phyloP scores from a whole-genome alignment of 768 basidiomycete species.

The Leccinum uliginosum region DNA sequence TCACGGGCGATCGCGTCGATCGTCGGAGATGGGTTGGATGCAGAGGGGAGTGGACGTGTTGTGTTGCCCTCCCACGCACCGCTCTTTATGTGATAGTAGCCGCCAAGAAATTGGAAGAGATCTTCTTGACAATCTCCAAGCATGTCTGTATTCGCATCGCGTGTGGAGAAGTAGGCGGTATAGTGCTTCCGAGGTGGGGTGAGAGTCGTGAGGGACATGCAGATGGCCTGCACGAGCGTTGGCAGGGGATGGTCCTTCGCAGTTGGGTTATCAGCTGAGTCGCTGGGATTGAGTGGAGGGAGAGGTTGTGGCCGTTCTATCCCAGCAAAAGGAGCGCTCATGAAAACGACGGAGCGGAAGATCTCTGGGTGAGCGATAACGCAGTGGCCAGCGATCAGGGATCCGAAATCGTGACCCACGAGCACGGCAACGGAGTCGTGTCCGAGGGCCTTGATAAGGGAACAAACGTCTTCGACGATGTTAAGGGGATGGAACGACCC shows the following conservation, averaged over 20 bases:
- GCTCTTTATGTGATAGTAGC: constrained; percentile 48
- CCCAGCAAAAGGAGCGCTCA: constrained; percentile 56
- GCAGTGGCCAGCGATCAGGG: constrained; percentile 48
- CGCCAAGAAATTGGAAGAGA: constrained; percentile 21
- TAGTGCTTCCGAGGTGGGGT: constrained; percentile 57
- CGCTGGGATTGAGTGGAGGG: background rate
- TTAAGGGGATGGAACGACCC: constrained; percentile 48
- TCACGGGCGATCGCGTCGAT: constrained; percentile 26
- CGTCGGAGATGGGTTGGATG: constrained; percentile 20
- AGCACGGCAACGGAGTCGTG: constrained; percentile 44
- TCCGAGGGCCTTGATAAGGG: constrained; percentile 49
- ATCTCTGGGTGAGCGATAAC: constrained; percentile 53
- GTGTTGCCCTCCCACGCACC: constrained; percentile 46
- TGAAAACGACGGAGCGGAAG: constrained; percentile 52
- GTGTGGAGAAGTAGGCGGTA: constrained; percentile 44
- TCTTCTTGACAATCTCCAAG: constrained; percentile 16
- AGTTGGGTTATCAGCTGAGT: constrained; percentile 2
- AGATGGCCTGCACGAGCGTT: constrained; percentile 3
- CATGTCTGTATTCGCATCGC: constrained; percentile 46
- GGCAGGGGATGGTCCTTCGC: constrained; percentile 9
- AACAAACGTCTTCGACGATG: constrained; percentile 46
- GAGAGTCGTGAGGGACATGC: constrained; percentile 34
- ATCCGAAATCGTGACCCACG: constrained; percentile 61
- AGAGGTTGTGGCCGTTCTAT: constrained; percentile 31
- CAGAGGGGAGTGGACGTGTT: constrained; percentile 34